Evolutionary conservation across 1,139 yeast species (phyloP).

Genomic region (Suhomyces coccinellae): DNA sequence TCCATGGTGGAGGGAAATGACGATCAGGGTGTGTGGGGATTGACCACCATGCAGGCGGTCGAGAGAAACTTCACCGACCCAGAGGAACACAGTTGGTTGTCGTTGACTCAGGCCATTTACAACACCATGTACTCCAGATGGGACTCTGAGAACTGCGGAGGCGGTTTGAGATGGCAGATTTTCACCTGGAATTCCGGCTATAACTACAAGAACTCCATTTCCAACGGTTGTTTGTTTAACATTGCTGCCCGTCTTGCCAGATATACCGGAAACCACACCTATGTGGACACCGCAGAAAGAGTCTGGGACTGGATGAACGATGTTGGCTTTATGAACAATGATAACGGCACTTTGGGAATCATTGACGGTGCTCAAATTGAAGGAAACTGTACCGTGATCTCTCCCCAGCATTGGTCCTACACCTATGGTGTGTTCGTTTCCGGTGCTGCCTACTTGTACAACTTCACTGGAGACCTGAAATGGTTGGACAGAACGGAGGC

Average conservation of each 20-base stretch:
- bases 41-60: conserved; percentile 60
- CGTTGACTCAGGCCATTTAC: conserved; percentile 77
- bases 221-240: conserved; percentile 88
- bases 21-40: conserved; percentile 73
- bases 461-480: conserved; percentile 61
- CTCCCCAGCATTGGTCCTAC: conserved; percentile 79
- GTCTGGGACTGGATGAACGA: conserved; percentile 82
- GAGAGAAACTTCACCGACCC: conserved; percentile 60
- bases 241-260: conserved; percentile 85
- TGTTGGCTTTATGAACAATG: conserved; percentile 53
- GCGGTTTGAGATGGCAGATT: conserved; percentile 96
- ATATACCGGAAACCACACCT: conserved; percentile 71
- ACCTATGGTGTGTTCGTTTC: conserved; percentile 79
- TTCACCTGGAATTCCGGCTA: conserved; percentile 94
- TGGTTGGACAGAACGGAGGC: conserved; percentile 68
- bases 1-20: conserved; percentile 68
- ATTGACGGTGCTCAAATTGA: conserved; percentile 74
- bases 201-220: conserved; percentile 85
- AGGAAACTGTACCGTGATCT: conserved; percentile 60
- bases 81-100: conserved; percentile 63
- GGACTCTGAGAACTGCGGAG: conserved; percentile 73
- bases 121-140: conserved; percentile 89
- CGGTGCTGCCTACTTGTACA: conserved; percentile 83
- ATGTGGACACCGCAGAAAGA: conserved; percentile 76
- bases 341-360: conserved; percentile 44